phyloP scores from a whole-genome alignment of 2,329 filamentous ascomycete genomes.

The Aureobasidium sp. region DNA sequence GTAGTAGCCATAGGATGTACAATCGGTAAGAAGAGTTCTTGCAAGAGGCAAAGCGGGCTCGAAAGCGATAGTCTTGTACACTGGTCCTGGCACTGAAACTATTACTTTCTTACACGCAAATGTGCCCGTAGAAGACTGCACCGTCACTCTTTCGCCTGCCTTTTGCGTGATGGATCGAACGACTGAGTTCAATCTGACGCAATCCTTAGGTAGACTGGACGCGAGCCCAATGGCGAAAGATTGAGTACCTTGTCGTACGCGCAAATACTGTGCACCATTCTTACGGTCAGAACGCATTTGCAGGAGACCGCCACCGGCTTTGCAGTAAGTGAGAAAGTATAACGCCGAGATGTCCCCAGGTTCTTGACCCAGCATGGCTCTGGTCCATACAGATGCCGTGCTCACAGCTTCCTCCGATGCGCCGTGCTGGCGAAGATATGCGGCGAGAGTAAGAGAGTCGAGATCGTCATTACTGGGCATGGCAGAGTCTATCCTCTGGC shows the following conservation, averaged over 20 bases:
- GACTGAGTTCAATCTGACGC: no score
- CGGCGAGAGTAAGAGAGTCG: no score
- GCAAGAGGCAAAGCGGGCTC: constrained; percentile 38
- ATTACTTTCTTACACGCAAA: no score
- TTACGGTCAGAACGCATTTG: constrained; percentile 48
- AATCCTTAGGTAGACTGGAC: not conserved
- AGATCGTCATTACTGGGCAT: no score
- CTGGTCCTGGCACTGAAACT: constrained; percentile 23
- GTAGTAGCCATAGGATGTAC: constrained; percentile 42
- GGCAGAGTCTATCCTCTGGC: no score
- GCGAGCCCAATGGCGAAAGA: constrained; percentile 35
- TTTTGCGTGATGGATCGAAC: no score
- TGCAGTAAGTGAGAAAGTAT: constrained; percentile 52
- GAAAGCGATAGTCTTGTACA: constrained; percentile 43
- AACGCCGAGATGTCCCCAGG: constrained; percentile 45
- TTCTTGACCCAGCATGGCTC: constrained; percentile 47
- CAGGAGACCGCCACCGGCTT: constrained; percentile 45
- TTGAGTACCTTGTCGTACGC: constrained; percentile 44
- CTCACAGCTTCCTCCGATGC: no score
- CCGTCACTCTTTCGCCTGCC: no score
- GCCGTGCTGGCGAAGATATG: no score
- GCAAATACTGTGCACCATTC: constrained; percentile 47
- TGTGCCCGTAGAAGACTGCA: no score
- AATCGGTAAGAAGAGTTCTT: constrained; percentile 31
- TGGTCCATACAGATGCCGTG: constrained; percentile 38